Base-by-base conservation (phyloP, 768 basidiomycete genomes). In the Tubosaeta sp. region DNA sequence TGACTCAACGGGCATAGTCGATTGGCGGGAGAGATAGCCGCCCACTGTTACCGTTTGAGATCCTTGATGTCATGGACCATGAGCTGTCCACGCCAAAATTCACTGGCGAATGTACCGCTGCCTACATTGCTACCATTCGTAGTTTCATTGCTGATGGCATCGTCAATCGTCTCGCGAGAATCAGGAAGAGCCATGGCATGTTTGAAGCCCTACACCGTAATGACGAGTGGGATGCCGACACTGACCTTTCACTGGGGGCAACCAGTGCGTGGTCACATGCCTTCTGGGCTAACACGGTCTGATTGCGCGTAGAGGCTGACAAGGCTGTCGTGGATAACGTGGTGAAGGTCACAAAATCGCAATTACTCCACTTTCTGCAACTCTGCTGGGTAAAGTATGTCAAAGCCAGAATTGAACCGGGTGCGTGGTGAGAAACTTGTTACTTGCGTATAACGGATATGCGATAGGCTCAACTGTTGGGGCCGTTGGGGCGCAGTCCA, bases 401-500 rank as follows among this genome's bases (percentile, higher is more conserved):
- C 30, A 91, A 88, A 68, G 93, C 96, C 8, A 90, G 94, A 61
- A 95, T 98, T 57, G 96, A 98, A 71, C 96, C 96, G 51, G 91
- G 91, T 87, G 46, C 35, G 64, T 45, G 16, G 11, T 46, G 19
- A 50, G 48, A 16, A 46, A 39, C 19, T 6, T 6, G 14, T 38
- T 6, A 0, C 7, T 24, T 2, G 10, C 35, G 30, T 22, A n/a
- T 10, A 2, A 13, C 30, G 49, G 31, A 49, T 12, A 4, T 3
- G 14, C 3, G 40, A 27, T 44, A 91, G 94, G 94, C 10, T 97
- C 95, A 0, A 98, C 96, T 18, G 96, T 99, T 18, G 96, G 96
- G 25, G 96, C 96, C 27, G 93, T 99, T 36, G 96, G 95, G 4
- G 96, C 96, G 6, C 96, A 99, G 65, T 98, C 96, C 1, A 98